These are phyloP conservation scores for Mucor lusitanicus DNA, from an alignment of 371 early-diverging fungal genomes.

Conservation along the genomic window DNA sequence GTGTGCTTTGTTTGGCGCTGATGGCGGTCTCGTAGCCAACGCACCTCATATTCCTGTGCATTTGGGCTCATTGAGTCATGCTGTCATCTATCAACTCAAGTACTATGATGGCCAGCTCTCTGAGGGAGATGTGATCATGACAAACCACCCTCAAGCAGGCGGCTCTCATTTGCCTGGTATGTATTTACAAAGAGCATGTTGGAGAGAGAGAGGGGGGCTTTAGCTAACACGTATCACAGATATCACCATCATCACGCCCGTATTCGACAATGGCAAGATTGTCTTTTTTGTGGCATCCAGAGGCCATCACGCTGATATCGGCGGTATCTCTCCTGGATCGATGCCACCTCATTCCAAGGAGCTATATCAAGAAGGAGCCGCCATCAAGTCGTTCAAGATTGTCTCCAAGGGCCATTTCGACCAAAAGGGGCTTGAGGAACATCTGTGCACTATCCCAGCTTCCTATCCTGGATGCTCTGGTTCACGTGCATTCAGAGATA, in stretches of 20 bases:
- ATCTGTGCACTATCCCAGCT: constrained; percentile 81
- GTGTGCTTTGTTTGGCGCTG: constrained; percentile 95
- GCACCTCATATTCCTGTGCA: constrained; percentile 97
- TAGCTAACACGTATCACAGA: constrained; percentile 36
- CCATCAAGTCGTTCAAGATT: constrained; percentile 86
- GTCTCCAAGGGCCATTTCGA: constrained; percentile 83
- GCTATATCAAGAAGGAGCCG: constrained; percentile 94
- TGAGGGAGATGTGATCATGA: constrained; percentile 93
- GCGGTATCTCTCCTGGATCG: constrained; percentile 82
- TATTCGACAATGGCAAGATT: constrained; percentile 80
- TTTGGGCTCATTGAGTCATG: constrained; percentile 91
- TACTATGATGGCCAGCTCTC: constrained; percentile 63
- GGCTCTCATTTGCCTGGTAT: constrained; percentile 90
- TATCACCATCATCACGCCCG: constrained; percentile 96
- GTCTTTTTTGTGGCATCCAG: constrained; percentile 95
- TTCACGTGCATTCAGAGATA: constrained; percentile 83
- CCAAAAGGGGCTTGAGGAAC: constrained; percentile 68
- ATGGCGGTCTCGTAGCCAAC: constrained; percentile 88
- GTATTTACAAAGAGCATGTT: background rate
- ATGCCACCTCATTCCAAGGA: constrained; percentile 87
- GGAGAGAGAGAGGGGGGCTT: background rate
- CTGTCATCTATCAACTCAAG: constrained; percentile 87
- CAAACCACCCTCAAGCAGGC: constrained; percentile 96
- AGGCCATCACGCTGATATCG: constrained; percentile 98
- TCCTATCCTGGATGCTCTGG: constrained; percentile 87